Percentiles rank a stretch among this genome's conserved stretches.
Evolutionary conservation across 1,284 basidiomycete species (phyloP).

Genomic region (Waitea zeae): DNA sequence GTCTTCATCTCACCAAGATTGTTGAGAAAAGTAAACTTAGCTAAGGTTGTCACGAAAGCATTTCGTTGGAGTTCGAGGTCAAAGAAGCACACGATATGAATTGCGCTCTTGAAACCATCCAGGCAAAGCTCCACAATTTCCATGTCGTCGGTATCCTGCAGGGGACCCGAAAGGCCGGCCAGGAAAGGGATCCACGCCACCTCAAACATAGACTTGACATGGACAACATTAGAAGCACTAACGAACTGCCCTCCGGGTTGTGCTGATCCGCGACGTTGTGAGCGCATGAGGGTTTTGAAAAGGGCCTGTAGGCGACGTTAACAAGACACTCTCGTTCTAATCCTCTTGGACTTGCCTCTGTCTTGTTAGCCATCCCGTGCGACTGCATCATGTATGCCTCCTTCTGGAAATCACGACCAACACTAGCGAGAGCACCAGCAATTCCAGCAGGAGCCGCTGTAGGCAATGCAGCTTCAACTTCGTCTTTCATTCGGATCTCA

Average conservation of each 20-base stretch:
- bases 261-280: conserved; percentile 66
- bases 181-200: conserved; percentile 96
- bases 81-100: conserved; percentile 87
- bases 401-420: conserved; percentile 84
- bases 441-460: conserved; percentile 46
- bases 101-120: conserved; percentile 87
- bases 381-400: conserved; percentile 91
- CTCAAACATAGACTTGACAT: conserved; percentile 95
- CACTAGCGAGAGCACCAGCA: conserved; percentile 66
- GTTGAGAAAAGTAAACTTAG: conserved; percentile 92
- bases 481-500: conserved; percentile 97
- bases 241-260: conserved; percentile 78
- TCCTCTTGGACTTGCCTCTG: conserved; percentile 49
- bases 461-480: conserved; percentile 47
- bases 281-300: conserved; percentile 78
- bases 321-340: not conserved
- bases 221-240: conserved; percentile 86
- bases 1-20: conserved; percentile 96
- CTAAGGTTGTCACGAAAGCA: conserved; percentile 94
- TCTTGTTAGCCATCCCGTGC: conserved; percentile 89
- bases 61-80: conserved; percentile 91
- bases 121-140: conserved; percentile 86
- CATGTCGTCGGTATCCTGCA: conserved; percentile 86
- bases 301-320: conserved; percentile 38
- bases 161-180: conserved; percentile 79